Conservation (phyloP, 2,329 filamentous ascomycete genomes). For the Neospermospora avenae region DNA sequence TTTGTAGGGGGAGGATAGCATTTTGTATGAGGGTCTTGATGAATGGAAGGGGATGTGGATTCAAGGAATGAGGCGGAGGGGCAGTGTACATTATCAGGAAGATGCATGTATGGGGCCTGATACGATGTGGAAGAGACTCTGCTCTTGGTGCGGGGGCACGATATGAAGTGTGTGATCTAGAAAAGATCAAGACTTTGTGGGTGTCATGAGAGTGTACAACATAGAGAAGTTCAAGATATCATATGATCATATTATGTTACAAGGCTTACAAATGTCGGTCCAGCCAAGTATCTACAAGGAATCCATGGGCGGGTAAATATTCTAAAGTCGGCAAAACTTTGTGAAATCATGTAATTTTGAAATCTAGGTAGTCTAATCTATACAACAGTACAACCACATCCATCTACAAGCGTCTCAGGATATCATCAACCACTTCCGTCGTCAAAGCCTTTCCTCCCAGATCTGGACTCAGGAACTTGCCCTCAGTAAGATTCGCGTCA, state of each 20-base stretch:
- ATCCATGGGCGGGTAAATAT: too few relatives aligned
- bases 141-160: background rate
- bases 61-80: constrained; percentile 68
- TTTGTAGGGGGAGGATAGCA: too few relatives aligned
- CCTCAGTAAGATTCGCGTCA: constrained; percentile 84
- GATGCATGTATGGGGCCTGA: constrained; percentile 21
- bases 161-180: too few relatives aligned
- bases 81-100: constrained; percentile 38
- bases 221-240: too few relatives aligned
- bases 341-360: constrained; percentile 2
- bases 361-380: background rate
- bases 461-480: constrained; percentile 79
- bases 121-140: background rate
- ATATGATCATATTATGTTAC: too few relatives aligned
- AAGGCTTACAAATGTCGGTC: too few relatives aligned
- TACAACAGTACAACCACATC: background rate
- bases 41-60: constrained; percentile 64
- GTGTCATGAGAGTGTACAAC: too few relatives aligned
- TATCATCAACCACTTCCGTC: constrained; percentile 81
- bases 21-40: too few relatives aligned
- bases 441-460: constrained; percentile 85
- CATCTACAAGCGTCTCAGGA: constrained; percentile 73
- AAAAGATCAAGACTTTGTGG: background rate
- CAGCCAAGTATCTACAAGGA: too few relatives aligned
- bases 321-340: too few relatives aligned